These are phyloP conservation scores for Papilionanthe hybrid DNA, from an alignment of 116 monocot species.

Conservation along the genomic window DNA sequence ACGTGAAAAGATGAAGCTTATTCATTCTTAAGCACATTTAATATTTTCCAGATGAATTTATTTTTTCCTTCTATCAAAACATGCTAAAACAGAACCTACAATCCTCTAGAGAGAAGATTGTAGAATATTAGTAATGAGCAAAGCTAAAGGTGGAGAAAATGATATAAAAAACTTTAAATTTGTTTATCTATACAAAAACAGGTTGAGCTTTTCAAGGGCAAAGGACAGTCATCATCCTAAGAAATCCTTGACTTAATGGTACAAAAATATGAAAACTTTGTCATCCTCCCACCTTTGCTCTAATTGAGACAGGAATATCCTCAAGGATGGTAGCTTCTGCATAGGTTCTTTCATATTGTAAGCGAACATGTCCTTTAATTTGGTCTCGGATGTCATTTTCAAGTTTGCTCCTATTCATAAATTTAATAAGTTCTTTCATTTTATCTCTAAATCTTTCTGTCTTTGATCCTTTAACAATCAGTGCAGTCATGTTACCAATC, in stretches of 20 bases:
- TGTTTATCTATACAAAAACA: background rate
- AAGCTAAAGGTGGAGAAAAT: background rate
- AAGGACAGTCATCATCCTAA: background rate
- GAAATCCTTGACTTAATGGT: background rate
- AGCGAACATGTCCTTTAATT: conserved; percentile 82
- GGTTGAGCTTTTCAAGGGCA: background rate
- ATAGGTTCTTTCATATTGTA: conserved; percentile 88
- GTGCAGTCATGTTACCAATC: conserved; percentile 90
- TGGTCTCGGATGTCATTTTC: conserved; percentile 69
- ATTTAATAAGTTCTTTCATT: conserved; percentile 90
- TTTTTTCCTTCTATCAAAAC: no score
- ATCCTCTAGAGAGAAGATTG: no score
- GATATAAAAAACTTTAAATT: background rate
- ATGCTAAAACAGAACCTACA: no score
- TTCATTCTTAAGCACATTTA: background rate
- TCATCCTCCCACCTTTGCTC: conserved; percentile 60
- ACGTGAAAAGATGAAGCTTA: background rate
- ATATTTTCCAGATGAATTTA: no score
- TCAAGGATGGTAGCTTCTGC: conserved; percentile 70
- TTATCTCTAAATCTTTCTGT: conserved; percentile 88
- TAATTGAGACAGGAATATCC: conserved; percentile 80
- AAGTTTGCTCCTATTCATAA: conserved; percentile 87
- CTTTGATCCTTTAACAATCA: conserved; percentile 95
- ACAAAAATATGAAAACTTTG: background rate
- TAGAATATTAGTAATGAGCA: background rate